phyloP scores from a whole-genome alignment of 1,284 basidiomycete species.

The Abortiporus biennis region DNA sequence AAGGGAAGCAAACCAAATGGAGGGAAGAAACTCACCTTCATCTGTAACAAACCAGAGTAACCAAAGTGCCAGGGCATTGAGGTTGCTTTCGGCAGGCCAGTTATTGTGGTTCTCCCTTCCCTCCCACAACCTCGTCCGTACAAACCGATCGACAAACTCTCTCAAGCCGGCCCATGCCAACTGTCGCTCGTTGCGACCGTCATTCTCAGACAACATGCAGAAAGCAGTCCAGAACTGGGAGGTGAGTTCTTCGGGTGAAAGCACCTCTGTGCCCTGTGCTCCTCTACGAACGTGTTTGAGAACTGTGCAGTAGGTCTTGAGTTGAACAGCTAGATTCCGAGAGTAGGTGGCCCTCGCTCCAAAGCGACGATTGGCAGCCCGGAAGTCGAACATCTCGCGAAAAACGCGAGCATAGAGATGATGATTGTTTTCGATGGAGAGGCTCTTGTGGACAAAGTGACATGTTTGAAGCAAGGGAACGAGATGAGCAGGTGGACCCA shows the following conservation, averaged over 20 bases:
- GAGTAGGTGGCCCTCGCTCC: conserved; percentile 30
- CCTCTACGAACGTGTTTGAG: conserved; percentile 35
- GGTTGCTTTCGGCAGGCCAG: conserved; percentile 49
- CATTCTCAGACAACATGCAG: conserved; percentile 69
- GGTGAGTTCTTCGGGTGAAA: conserved; percentile 21
- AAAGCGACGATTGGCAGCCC: conserved; percentile 51
- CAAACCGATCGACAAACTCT: conserved; percentile 38
- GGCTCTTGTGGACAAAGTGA: conserved; percentile 32
- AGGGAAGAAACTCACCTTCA: conserved; percentile 29
- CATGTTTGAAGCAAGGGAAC: conserved; percentile 46
- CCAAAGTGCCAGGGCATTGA: conserved; percentile 56
- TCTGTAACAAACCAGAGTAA: conserved; percentile 55
- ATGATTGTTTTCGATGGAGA: conserved; percentile 44
- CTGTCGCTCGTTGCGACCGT: conserved; percentile 65
- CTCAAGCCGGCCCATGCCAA: conserved; percentile 42
- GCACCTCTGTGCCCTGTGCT: conserved; percentile 24
- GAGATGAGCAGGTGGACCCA: conserved; percentile 36
- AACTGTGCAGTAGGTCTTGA: conserved; percentile 35
- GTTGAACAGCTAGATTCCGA: conserved; percentile 39
- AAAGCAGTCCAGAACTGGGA: conserved; percentile 52
- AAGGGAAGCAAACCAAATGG: background rate
- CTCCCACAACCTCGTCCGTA: conserved; percentile 42
- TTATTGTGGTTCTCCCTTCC: conserved; percentile 31
- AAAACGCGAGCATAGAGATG: conserved; percentile 59
- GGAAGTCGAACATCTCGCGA: conserved; percentile 52